Evolutionary conservation across 1,139 yeast genomes (phyloP), one percentile per base, ranked within the genome.

Genomic region (Taiozyma sp.): DNA sequence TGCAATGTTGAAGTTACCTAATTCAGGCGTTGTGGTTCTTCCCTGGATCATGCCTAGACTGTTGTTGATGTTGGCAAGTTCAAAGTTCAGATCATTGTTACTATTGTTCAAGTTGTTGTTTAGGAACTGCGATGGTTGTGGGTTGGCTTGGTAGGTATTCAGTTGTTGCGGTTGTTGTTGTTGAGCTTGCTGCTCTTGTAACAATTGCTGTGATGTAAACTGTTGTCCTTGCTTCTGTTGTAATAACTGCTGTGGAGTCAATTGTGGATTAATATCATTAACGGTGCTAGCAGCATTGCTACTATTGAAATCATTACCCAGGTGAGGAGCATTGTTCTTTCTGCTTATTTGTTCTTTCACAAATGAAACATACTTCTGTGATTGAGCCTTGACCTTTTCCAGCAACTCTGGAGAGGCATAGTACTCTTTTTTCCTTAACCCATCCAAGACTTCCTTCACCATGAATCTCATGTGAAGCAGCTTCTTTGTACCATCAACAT

Each of bases 381-480:
- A 83, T 61, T 88, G 95, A 47, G 76, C 71, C 54, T 83, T 79
- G 50, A 89, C 77, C 65, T 84, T 85, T 48, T 81, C 88, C 47
- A 88, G 72, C 46, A 88, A 74, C 50, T 81, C 88, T 8, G 87
- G 86, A 6, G 79, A 76, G 13, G 93, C 83, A 66, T 85, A 73
- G 67, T 78, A 83, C 51, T 78, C 67, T 41, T 87, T 82, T 66
- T 81, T 72, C 61, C 80, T 76, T 65, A 85, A 68, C 56, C 79
- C 81, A 49, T 88, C 95, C 62, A 84, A 71, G 54, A 88, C 86
- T 63, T 84, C 85, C 61, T 82, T 84, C 44, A 88, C 81, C 85
- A 88, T 85, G 55, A 81, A 76, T 66, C 88, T 84, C 76, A 88
- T 81, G 64, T 87, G 93, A 53, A 89, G 75, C 55, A 89, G 76